Base-by-base conservation (phyloP, 2,329 filamentous ascomycete genomes). In the Sarocladium strictum region DNA sequence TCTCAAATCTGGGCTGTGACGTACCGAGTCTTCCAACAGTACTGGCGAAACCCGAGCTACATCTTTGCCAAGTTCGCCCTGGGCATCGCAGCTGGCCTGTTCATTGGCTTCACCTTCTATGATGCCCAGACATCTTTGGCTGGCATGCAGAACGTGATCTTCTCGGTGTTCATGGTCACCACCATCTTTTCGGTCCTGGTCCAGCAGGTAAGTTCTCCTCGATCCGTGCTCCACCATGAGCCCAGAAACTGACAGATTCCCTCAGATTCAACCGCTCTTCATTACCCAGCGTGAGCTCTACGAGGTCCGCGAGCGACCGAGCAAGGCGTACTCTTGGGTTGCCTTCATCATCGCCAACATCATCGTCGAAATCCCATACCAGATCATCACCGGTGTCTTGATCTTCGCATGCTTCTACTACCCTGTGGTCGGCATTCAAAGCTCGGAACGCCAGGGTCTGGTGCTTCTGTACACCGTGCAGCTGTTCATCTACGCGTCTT, bases 71-170 rank as follows among this genome's bases (percentile, higher is more conserved):
- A 93, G 71, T 67, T 81, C 2, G 66, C 77, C 1, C 78, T 93
- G 17, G 84, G 72, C 2, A 59, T 79, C 53, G 75, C 83, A 55
- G 76, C 82, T 23, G 75, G 79, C 6, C 73, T 93, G 1, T 92
- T 92, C 64, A 86, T 91, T 56, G 88, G 87, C 1, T 88, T 90
- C 66, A 86, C 84, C 0, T 89, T 91, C 67, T 89, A 76, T 70
- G 49, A 73, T 3, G 64, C 72, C 4, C 56, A 80, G 6, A 75
- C 75, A 53, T 83, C 81, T 0, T 72, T 80, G 50, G 83, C 86
- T 21, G 87, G 87, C n/a, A 79, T 90, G 60, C 85, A 90, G 63
- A 87, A 87, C 64, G 81, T 88, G 53, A 76, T 91, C 65, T 91
- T 91, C 67, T 77, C 78, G 47, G 82, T 89, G 38, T 92, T 92